phyloP scores from a whole-genome alignment of 192 early-diverging fungal species.

The Coemansia sp. region DNA sequence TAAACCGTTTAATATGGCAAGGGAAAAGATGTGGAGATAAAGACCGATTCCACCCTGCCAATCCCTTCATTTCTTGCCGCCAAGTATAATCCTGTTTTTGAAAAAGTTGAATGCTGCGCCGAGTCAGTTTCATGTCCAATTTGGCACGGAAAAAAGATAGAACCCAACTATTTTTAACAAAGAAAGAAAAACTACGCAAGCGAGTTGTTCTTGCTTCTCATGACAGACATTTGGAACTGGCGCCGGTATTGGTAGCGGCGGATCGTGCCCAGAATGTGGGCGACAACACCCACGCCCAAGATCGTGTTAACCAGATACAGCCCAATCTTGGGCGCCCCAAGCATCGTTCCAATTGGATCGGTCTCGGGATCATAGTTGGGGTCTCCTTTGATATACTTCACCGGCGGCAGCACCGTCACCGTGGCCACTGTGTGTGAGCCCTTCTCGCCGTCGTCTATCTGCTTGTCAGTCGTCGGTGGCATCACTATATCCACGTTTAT shows the following conservation, averaged over 20 bases:
- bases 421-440: conserved; percentile 2
- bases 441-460: background rate
- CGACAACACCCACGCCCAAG: conserved; percentile 37
- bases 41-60: no score
- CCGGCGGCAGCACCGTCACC: conserved; percentile 35
- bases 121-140: background rate
- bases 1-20: no score
- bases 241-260: conserved; percentile 38
- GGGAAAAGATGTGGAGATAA: no score
- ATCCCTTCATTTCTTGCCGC: no score
- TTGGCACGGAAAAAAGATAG: background rate
- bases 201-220: conserved; percentile 23
- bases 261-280: conserved; percentile 31
- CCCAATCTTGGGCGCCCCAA: conserved; percentile 35
- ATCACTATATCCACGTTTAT: background rate
- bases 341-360: conserved; percentile 34
- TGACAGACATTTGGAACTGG: conserved; percentile 33
- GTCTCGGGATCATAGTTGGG: conserved; percentile 38
- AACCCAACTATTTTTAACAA: background rate
- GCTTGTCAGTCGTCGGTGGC: background rate
- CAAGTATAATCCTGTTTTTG: no score
- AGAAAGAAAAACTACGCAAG: conserved; percentile 8
- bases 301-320: conserved; percentile 39
- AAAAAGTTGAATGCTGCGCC: background rate
- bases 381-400: conserved; percentile 48